Base-by-base conservation (phyloP, 2,329 filamentous ascomycete species). In the Xylariaceae sp. region DNA sequence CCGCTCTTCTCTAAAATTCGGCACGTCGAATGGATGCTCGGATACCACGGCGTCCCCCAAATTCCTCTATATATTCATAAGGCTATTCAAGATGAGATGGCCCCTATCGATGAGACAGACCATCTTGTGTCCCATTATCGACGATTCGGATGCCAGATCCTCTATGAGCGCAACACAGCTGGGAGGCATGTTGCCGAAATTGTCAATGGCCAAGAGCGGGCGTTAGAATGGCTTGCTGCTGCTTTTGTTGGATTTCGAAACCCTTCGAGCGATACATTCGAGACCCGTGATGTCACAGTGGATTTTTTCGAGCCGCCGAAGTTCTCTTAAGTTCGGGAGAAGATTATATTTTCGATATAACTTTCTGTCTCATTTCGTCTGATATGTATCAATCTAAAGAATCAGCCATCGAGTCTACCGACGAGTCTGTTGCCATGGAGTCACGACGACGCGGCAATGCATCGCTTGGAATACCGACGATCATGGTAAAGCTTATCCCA, bases 1-100 rank as follows among this genome's bases (percentile, higher is more conserved):
- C 40, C 25, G 3, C 29, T 2, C 8, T 3, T 48, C 7, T 21
- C 37, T 11, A 11, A 8, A 5, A 41, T 37, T 4, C 41, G 36
- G 12, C 40, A 47, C 21, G 29, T 44, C 8, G 5, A n/a, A 7
- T 41, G 42, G 22, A 27, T 45, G 16, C 37, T 41, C 19, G 38
- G 42, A 2, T 41, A 48, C 21, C 38, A 45, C 11, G 46, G 42
- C 1, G 37, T 48, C 3, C 46, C 46, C 3, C 32, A 42, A 21
- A 45, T 48, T 42, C 46, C 46, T 10, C 14, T 48, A 7, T 48
- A 45, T 33, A 25, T 37, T 5, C 33, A 48, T 22, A 48, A 40
- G 36, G 45, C 40, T n/a, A 40, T 48, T 12, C n/a, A 42, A 17
- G 44, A 42, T 21, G 44, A 46, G 5, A 36, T 47, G 33, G 11